Evolutionary conservation across 805 yeast genomes (phyloP), one percentile per base, ranked within the genome.

Genomic region (Candida taoyuanica): DNA sequence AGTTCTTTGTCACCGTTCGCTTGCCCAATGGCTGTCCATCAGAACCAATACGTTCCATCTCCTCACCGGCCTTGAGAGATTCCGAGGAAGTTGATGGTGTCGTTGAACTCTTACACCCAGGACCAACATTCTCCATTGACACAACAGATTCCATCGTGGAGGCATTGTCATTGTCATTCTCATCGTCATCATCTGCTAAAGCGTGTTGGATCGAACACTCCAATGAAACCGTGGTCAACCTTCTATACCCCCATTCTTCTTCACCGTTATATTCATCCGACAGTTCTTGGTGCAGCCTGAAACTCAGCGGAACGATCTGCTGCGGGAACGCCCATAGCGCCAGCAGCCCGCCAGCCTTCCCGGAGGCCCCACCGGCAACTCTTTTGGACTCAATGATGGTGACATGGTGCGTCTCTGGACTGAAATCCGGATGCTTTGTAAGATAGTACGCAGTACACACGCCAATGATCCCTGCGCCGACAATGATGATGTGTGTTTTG

Each of bases 251-350:
- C 98, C 98, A 91, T 50, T 82, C 83, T 28, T 72, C 69, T 33
- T 68, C 88, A n/a, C 98, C 98, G 49, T 78, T 73, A 60, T 77
- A 85, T 62, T 78, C 72, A 42, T 81, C 78, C 7, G 95, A 76
- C 31, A 91, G 70, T 42, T 88, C 82, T 53, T 82, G 86, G 64
- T 91, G 98, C 45, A 91, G 69, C 47, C 76, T 74, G 64, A 88
- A 93, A 33, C 94, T 81, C 38, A 91, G 67, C 0, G 95, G 93
- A 7, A 88, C 98, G 35, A 91, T 77, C 59, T 86, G 96, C 51
- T 83, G 88, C 1, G 98, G 98, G 61, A 93, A 93, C 0, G 98
- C 98, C 95, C 97, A 89, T 17, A 85, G 72, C 1, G 98, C 97
- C 35, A 91, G 64, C 34, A 91, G 68, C 0, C 98, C 98, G 31